Conservation (phyloP, 108 stramenopile species). For the Skeletonema potamos region DNA sequence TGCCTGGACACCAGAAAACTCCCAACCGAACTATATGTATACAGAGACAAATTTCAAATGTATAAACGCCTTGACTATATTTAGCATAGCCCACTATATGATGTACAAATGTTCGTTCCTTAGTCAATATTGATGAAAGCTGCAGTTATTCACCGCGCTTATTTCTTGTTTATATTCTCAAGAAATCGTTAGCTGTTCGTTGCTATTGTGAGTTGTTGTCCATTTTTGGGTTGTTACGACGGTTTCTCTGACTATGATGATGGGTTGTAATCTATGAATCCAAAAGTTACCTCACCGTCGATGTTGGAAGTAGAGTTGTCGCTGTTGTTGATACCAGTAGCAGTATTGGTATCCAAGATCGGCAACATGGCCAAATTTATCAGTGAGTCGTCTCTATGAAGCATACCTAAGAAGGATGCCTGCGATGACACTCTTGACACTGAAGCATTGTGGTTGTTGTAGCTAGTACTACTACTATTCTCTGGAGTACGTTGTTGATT, state of each 20-base stretch:
- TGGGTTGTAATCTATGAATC: neutral
- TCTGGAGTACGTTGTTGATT: neutral
- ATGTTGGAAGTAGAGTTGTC: neutral
- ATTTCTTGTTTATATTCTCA: too few species aligned
- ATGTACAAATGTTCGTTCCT: neutral
- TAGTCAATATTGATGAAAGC: neutral
- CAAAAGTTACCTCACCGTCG: neutral
- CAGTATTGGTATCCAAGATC: constrained; percentile 12
- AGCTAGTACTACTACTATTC: neutral
- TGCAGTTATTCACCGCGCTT: neutral
- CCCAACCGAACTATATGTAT: too few species aligned
- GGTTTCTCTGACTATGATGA: neutral
- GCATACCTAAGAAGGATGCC: constrained; percentile 33
- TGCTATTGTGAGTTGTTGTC: neutral
- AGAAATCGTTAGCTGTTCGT: neutral
- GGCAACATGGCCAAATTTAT: constrained; percentile 78
- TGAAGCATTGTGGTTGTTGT: neutral
- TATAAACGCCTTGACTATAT: too few species aligned
- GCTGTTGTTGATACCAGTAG: neutral
- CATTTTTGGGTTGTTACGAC: too few species aligned
- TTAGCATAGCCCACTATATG: too few species aligned
- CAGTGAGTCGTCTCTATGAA: constrained; percentile 70
- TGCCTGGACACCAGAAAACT: too few species aligned
- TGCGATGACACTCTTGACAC: constrained; percentile 2
- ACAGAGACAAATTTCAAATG: too few species aligned